Base-by-base conservation (phyloP, 108 stramenopile genomes). In the Cyclotella sp. region DNA sequence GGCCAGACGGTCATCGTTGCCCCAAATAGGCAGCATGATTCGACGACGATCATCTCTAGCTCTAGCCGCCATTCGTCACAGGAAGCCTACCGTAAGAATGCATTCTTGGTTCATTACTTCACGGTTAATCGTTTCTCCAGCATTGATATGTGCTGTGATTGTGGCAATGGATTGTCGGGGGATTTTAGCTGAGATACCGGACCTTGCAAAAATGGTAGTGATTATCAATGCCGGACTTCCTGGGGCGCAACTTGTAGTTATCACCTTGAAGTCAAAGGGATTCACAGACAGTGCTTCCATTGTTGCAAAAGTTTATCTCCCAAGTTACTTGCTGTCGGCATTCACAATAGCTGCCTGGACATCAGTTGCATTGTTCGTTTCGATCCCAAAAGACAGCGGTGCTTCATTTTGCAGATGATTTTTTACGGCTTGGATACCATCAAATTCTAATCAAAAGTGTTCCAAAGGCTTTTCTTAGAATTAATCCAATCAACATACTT, bases 311-410 rank as follows among this genome's bases (percentile, higher is more conserved):
- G 84, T 89, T 4, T 92, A 90, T 67, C 51, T 90, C 12, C 79
- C 89, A 44, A 81, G 83, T 28, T 92, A 92, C 57, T 28, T 86
- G 46, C 61, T 92, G 0, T 86, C 81, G 6, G 87, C 89, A 22
- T n/a, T 92, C 55, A 87, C 89, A 9, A 86, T 92, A 52, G 88
- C 91, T 12, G 85, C 69, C 1, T 92, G 91, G 91, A 84, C 88
- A 19, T 83, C 89, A 21, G 41, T 92, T 11, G 91, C 89, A 19
- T 68, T 90, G n/a, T 72, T 78, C 70, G 47, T 87, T 14, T 83
- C 89, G 12, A 69, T 87, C 28, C 87, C 89, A 59, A 75, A 80
- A 34, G 85, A 34, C 34, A 34, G 34, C 6, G 34, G 34, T 34
- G 6, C 34, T 34, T 34, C 34, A 6, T 5, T 34, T 34, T 34